Base-by-base conservation (phyloP, 139 green algal genomes). In the Ulvella scutata region DNA sequence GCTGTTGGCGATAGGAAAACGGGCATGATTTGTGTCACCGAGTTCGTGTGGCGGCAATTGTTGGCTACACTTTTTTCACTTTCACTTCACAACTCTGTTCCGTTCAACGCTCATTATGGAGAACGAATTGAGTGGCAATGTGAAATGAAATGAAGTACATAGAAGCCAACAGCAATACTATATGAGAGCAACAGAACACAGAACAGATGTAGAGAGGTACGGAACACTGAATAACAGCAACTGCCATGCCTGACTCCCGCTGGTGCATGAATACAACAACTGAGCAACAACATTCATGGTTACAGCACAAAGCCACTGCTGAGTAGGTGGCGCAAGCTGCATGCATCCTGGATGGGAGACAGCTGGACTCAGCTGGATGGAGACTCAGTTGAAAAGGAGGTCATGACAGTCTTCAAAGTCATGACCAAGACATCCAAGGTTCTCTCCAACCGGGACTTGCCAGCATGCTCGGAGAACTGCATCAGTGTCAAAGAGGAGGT, bases 311-410 rank as follows among this genome's bases (percentile, higher is more conserved):
- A 20, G 17, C 43, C 20, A 20, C 43, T 60, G 43, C 17, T 60
- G 43, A 26, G 17, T 17, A 43, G 33, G 33, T 74, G 62, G 62
- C 39, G 39, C 17, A 61, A 76, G 4, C 13, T 61, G 4, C 60
- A 80, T 17, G 37, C 67, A 44, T 76, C 77, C 3, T 94, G 88
- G 87, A 87, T 90, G 81, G 62, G 87, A 59, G 85, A 83, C 43
- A 73, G 78, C 0, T 87, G 87, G 78, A 76, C 83, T 20, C 78
- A 79, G 44, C 80, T 94, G 31, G 62, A 90, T 37, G 81, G 84
- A 0, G 89, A 92, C 43, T 75, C 78, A 38, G 86, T 94, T 36
- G 89, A 93, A 75, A 74, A 74, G 10, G 81, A 87, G 38, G 87
- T 93, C 10, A 60, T 38, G 29, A 78, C 31, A 43, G 80, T 80